Evolutionary conservation across 352 stramenopile species (phyloP).

Genomic region (Phytopythium kandeliae): DNA sequence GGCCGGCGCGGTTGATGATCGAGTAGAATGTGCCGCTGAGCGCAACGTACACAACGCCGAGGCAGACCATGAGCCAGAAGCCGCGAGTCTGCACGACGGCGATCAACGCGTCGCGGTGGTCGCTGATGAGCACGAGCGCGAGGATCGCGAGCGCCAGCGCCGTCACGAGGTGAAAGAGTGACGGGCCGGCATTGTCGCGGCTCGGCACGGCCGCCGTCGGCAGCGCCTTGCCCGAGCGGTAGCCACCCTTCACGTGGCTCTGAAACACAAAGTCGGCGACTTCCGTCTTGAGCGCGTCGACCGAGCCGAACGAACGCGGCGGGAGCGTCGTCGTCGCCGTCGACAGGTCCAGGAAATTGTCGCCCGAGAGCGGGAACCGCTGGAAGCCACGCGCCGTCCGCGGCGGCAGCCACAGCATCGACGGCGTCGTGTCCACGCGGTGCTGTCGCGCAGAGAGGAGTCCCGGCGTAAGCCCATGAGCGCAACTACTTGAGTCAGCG

Average conservation of each 20-base stretch:
- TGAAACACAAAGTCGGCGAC: constrained; percentile 26
- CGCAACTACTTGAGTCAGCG: too few relatives aligned
- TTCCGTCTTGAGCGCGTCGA: constrained; percentile 11
- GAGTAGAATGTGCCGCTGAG: constrained; percentile 59
- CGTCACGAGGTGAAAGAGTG: constrained; percentile 31
- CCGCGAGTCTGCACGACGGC: constrained; percentile 27
- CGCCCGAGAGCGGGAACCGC: constrained; percentile 43
- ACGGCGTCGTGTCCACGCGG: constrained; percentile 32
- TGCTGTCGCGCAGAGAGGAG: constrained; percentile 21
- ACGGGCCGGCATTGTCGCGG: constrained; percentile 9
- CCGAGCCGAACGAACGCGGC: constrained; percentile 3
- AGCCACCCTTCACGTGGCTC: constrained; percentile 23
- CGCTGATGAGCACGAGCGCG: constrained; percentile 23
- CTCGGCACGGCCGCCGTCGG: constrained; percentile 8
- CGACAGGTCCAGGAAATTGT: constrained; percentile 54
- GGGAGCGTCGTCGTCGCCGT: constrained; percentile 5
- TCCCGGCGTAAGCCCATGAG: neutral
- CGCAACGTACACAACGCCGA: constrained; percentile 47
- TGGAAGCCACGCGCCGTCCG: constrained; percentile 39
- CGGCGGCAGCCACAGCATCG: constrained; percentile 48
- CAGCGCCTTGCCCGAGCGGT: constrained; percentile 15
- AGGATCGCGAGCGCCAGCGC: constrained; percentile 18
- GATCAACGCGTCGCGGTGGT: constrained; percentile 34
- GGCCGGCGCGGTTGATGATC: constrained; percentile 41
- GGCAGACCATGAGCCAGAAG: constrained; percentile 51